phyloP scores from a whole-genome alignment of 2,329 filamentous ascomycete genomes.

The Aphanocladium album region DNA sequence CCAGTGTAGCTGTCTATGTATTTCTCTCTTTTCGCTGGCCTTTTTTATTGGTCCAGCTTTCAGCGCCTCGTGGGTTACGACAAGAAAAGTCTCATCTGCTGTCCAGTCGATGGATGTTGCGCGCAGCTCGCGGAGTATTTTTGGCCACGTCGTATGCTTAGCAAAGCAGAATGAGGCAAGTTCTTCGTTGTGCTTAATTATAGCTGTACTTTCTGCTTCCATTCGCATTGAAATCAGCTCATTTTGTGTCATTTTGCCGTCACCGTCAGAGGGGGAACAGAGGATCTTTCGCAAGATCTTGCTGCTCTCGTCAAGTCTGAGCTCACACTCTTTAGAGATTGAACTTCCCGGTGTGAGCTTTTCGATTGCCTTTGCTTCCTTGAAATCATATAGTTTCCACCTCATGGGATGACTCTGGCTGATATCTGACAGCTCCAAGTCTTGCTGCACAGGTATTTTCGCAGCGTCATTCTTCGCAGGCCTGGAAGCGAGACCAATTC shows the following conservation, averaged over 20 bases:
- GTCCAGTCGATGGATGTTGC: slow-evolving; percentile 4
- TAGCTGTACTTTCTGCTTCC: rapidly evolving
- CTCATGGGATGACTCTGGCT: not conserved
- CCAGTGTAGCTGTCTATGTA: not conserved
- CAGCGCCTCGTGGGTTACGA: not conserved
- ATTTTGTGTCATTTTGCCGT: not conserved
- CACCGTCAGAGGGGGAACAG: not conserved
- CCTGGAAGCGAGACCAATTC: not conserved
- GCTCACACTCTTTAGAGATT: too few species aligned
- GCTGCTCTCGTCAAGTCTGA: not conserved
- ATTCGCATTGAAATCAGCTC: not conserved
- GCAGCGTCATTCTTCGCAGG: too few species aligned
- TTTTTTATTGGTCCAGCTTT: not conserved
- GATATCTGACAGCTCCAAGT: not conserved
- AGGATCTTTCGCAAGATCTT: not conserved
- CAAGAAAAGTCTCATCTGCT: not conserved
- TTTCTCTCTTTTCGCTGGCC: too few species aligned
- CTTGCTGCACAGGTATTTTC: not conserved
- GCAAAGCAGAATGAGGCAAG: not conserved
- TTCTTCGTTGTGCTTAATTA: slow-evolving; percentile 21
- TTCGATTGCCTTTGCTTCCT: too few species aligned
- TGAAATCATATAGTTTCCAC: not conserved
- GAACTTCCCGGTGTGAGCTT: too few species aligned
- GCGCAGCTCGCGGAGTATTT: not conserved
- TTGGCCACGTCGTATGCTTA: not conserved